A percentile compares a stretch with the other conserved stretches of the same genome.
These are phyloP conservation scores for Coemansia sp. DNA, from an alignment of 192 early-diverging fungal genomes.

Conservation along the genomic window DNA sequence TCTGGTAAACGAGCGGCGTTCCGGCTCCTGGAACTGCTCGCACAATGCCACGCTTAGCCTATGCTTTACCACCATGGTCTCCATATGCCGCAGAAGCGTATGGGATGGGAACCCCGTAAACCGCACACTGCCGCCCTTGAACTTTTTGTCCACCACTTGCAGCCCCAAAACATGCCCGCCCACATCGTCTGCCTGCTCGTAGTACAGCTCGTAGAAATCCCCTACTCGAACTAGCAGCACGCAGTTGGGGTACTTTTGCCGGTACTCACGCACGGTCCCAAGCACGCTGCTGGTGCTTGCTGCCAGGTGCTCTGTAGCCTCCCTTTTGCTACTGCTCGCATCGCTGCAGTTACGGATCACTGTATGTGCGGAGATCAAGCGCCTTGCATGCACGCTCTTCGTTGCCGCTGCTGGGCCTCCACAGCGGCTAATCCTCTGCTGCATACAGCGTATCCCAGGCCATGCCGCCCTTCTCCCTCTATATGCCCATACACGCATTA, in stretches of 20 bases:
- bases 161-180: slow-evolving; percentile 66
- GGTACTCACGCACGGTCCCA: slow-evolving; percentile 53
- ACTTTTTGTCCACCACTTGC: slow-evolving; percentile 67
- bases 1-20: slow-evolving; percentile 58
- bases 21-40: slow-evolving; percentile 61
- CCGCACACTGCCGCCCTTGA: slow-evolving; percentile 55
- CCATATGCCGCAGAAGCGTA: slow-evolving; percentile 62
- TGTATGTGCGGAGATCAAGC: too few species aligned
- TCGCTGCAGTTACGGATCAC: neutral
- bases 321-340: neutral
- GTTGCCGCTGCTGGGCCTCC: too few species aligned
- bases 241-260: slow-evolving; percentile 62
- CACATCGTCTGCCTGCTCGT: slow-evolving; percentile 62
- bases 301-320: neutral
- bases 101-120: slow-evolving; percentile 74
- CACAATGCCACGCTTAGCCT: slow-evolving; percentile 65
- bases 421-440: too few species aligned
- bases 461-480: too few species aligned
- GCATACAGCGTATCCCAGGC: too few species aligned
- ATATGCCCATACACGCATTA: too few species aligned
- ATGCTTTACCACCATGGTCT: slow-evolving; percentile 62
- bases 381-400: too few species aligned
- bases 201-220: slow-evolving; percentile 81
- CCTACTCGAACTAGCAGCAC: slow-evolving; percentile 73
- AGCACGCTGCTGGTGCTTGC: slow-evolving; percentile 35